phyloP scores from a whole-genome alignment of 2,329 filamentous ascomycete species.

The Cladosporium sp. region DNA sequence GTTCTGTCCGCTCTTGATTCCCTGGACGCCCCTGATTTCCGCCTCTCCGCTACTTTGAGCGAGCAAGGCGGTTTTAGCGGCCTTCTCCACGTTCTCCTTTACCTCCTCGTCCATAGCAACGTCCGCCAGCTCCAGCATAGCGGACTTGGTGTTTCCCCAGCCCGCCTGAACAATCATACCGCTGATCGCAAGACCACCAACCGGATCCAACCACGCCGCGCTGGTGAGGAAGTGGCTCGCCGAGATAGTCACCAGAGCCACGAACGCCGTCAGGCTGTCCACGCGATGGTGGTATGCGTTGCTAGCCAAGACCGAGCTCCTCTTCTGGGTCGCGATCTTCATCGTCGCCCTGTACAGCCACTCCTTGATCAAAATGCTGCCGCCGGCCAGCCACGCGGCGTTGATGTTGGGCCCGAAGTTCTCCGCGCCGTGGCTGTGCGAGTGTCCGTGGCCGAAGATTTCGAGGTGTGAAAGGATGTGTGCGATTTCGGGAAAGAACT shows the following conservation, averaged over 20 bases:
- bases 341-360: slow-evolving; percentile 97
- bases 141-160: slow-evolving; percentile 72
- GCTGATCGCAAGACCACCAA: slow-evolving; percentile 87
- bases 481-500: slow-evolving; percentile 43
- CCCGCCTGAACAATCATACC: slow-evolving; percentile 89
- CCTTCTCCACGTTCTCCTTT: slow-evolving; percentile 62
- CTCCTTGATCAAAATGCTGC: slow-evolving; percentile 88
- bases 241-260: slow-evolving; percentile 81
- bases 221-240: slow-evolving; percentile 81
- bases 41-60: slow-evolving; percentile 34
- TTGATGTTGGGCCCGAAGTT: slow-evolving; percentile 69
- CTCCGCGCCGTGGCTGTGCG: slow-evolving; percentile 56
- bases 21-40: slow-evolving; percentile 71
- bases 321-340: slow-evolving; percentile 89
- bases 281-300: slow-evolving; percentile 96
- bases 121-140: slow-evolving; percentile 86
- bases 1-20: slow-evolving; percentile 94
- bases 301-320: slow-evolving; percentile 90
- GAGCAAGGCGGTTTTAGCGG: slow-evolving; percentile 55
- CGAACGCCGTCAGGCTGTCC: slow-evolving; percentile 90
- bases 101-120: slow-evolving; percentile 81
- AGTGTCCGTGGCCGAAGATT: slow-evolving; percentile 51
- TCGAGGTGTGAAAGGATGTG: slow-evolving; percentile 38
- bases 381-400: slow-evolving; percentile 87
- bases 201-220: slow-evolving; percentile 87